Conservation (phyloP, 352 stramenopile genomes). For the Globisporangium takayamanum region DNA sequence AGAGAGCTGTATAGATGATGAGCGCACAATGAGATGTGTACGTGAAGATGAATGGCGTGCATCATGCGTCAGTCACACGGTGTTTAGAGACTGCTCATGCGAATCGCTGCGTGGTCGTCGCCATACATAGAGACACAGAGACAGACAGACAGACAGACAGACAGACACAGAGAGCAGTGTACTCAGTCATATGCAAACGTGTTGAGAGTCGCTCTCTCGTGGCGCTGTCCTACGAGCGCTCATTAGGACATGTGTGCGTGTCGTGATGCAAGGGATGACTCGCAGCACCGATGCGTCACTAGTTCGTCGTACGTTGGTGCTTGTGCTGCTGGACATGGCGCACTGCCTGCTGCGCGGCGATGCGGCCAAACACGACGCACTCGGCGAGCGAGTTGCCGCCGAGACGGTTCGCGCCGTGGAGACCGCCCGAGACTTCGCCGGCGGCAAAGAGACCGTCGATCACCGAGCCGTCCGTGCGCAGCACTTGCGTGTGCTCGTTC, state of each 20-base stretch:
- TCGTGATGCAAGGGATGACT: background rate
- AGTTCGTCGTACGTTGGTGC: constrained; percentile 4
- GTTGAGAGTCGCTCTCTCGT: too few species aligned
- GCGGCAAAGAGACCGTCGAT: constrained; percentile 89
- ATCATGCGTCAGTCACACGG: too few species aligned
- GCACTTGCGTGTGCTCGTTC: constrained; percentile 79
- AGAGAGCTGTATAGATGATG: background rate
- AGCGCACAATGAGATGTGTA: background rate
- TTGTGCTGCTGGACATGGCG: constrained; percentile 16
- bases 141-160: background rate
- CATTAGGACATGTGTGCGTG: background rate
- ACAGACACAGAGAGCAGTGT: too few species aligned
- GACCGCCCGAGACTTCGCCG: constrained; percentile 91
- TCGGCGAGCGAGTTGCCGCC: constrained; percentile 88
- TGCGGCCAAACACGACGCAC: constrained; percentile 89
- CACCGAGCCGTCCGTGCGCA: constrained; percentile 42
- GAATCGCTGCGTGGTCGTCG: background rate
- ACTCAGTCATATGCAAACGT: too few species aligned
- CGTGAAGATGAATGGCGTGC: too few species aligned
- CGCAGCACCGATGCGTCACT: background rate
- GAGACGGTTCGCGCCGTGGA: constrained; percentile 91
- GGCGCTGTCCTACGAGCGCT: too few species aligned
- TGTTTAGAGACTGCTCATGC: too few species aligned
- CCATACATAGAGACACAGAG: background rate
- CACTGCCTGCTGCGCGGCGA: constrained; percentile 54